Percentiles rank a stretch among this genome's conserved stretches.
phyloP scores from a whole-genome alignment of 345 rosid species.

The Salix purpurea region DNA sequence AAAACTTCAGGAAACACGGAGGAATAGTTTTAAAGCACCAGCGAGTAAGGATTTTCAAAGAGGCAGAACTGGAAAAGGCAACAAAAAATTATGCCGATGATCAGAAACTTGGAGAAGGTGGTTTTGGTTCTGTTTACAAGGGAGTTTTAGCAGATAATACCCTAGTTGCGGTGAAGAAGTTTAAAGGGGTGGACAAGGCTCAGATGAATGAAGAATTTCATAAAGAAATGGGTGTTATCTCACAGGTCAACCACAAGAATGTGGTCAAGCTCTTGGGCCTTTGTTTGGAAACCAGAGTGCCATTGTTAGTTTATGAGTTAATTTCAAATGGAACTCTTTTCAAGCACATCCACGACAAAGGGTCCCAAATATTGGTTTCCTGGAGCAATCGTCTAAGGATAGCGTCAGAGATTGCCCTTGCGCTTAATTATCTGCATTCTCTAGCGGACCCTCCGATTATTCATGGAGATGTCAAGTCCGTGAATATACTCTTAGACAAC shows the following conservation, averaged over 20 bases:
- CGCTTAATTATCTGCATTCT: slow-evolving; percentile 31
- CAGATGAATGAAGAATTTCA: slow-evolving; percentile 20
- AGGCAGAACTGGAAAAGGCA: slow-evolving; percentile 26
- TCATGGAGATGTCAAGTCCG: slow-evolving; percentile 33
- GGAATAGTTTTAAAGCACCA: slow-evolving; percentile 27
- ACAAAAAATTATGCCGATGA: slow-evolving; percentile 20
- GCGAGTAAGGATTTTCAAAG: slow-evolving; percentile 26
- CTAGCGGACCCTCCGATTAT: slow-evolving; percentile 34
- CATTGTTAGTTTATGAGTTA: slow-evolving; percentile 27
- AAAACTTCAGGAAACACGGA: slow-evolving; percentile 21
- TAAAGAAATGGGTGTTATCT: slow-evolving; percentile 19
- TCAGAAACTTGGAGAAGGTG: slow-evolving; percentile 22
- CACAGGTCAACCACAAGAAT: slow-evolving; percentile 31
- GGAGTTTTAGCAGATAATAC: slow-evolving; percentile 16
- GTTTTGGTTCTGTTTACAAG: slow-evolving; percentile 28
- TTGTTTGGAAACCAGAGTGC: slow-evolving; percentile 31
- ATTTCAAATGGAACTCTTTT: slow-evolving; percentile 25
- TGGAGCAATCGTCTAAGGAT: slow-evolving; percentile 24
- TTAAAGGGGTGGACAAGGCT: slow-evolving; percentile 10
- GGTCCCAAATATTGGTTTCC: neutral
- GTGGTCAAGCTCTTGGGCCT: slow-evolving; percentile 33
- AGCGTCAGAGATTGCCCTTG: slow-evolving; percentile 24
- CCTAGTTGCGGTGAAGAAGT: slow-evolving; percentile 15
- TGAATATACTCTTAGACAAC: slow-evolving; percentile 33
- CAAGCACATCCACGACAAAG: slow-evolving; percentile 18